Conservation (phyloP, 176 grass and related monocot genomes). For the Tillandsia fasciculata region DNA sequence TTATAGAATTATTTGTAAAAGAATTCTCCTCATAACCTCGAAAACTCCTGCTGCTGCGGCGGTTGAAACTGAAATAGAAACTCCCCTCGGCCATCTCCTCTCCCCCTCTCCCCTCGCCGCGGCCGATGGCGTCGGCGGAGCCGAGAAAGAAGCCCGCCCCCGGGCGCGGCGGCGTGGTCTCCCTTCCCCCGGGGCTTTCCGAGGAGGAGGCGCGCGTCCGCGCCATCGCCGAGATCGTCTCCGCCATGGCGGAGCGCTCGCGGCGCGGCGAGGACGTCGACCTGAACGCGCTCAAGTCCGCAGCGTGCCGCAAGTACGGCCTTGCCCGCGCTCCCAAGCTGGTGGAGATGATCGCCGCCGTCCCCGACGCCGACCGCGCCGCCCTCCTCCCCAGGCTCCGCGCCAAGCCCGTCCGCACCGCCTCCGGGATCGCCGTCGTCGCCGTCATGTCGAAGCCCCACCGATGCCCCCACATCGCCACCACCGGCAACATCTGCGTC, state of each 20-base stretch:
- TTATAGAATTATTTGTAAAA: too few species aligned
- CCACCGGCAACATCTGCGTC: slow-evolving; percentile 93
- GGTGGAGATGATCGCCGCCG: slow-evolving; percentile 92
- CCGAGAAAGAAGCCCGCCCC: slow-evolving; percentile 67
- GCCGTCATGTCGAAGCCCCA: slow-evolving; percentile 99
- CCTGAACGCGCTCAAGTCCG: slow-evolving; percentile 93
- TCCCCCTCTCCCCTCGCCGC: slow-evolving; percentile 10
- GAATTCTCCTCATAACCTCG: too few species aligned
- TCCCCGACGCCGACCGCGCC: slow-evolving; percentile 79
- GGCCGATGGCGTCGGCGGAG: slow-evolving; percentile 28
- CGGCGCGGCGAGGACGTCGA: slow-evolving; percentile 91
- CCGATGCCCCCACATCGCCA: slow-evolving; percentile 86
- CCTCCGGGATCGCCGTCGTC: slow-evolving; percentile 88
- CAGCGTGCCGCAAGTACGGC: slow-evolving; percentile 76
- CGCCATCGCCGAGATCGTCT: slow-evolving; percentile 95
- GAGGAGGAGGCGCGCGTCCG: slow-evolving; percentile 90
- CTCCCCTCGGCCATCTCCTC: not conserved
- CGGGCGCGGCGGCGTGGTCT: slow-evolving; percentile 58
- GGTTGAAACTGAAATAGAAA: too few species aligned
- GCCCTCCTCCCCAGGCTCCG: slow-evolving; percentile 71
- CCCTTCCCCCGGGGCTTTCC: slow-evolving; percentile 53
- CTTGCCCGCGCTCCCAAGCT: slow-evolving; percentile 83
- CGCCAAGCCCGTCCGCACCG: slow-evolving; percentile 96
- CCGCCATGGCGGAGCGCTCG: slow-evolving; percentile 84
- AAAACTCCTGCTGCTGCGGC: too few species aligned